Conservation (phyloP, 768 basidiomycete genomes). For the Leccinellum rugosiceps region DNA sequence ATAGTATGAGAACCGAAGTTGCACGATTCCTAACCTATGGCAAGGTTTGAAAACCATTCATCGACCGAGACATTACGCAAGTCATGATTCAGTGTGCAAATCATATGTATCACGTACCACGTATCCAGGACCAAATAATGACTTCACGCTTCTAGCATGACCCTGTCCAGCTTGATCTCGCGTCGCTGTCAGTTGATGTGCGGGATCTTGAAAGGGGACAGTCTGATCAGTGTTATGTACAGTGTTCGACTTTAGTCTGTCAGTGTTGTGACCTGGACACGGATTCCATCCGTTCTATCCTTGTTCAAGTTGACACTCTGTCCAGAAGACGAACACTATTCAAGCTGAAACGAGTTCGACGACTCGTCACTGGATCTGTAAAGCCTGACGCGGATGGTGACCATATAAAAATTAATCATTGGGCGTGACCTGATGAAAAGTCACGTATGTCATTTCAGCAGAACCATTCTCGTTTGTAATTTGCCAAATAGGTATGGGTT, state of each 20-base stretch:
- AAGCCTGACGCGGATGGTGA: constrained; percentile 37
- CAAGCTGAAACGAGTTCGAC: not conserved
- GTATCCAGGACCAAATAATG: not conserved
- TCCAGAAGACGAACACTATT: not conserved
- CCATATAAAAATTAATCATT: constrained; percentile 41
- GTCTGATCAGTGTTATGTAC: not conserved
- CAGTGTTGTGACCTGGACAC: not conserved
- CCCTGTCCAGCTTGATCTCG: not conserved
- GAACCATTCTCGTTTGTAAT: not conserved
- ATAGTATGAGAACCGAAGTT: not conserved
- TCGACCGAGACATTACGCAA: not conserved
- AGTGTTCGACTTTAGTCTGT: not conserved
- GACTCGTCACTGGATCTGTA: not conserved
- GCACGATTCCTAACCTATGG: not conserved
- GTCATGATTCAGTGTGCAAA: not conserved
- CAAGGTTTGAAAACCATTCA: not conserved
- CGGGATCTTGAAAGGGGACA: not conserved
- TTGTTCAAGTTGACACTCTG: not conserved
- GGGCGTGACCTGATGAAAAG: constrained; percentile 28
- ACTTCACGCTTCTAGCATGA: not conserved
- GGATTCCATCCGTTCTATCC: constrained; percentile 1
- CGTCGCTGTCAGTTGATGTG: not conserved
- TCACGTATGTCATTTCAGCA: not conserved
- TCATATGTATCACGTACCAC: not conserved
- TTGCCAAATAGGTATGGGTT: too few species aligned